Conservation (phyloP, 768 basidiomycete species). For the Pisolithus microcarpus region DNA sequence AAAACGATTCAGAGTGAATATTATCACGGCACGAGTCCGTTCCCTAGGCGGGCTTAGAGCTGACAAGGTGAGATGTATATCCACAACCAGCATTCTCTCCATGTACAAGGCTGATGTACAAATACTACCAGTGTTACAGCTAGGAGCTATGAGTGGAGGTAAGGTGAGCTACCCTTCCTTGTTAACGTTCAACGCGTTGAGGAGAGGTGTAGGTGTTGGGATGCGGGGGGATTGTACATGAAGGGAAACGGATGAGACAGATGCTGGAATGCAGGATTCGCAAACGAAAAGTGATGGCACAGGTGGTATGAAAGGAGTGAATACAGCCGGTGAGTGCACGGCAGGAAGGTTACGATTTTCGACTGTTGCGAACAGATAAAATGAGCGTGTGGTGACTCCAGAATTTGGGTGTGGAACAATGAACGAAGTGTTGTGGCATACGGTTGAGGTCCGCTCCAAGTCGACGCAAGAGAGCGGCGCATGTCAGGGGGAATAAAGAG, state of each 20-base stretch:
- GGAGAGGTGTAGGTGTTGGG: background rate
- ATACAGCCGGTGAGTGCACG: background rate
- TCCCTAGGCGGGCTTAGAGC: too few species aligned
- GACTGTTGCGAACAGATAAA: background rate
- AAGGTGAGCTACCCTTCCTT: background rate
- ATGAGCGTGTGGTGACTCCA: background rate
- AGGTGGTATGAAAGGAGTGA: background rate
- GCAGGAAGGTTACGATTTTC: background rate
- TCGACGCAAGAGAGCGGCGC: background rate
- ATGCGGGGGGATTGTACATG: background rate
- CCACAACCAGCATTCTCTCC: background rate
- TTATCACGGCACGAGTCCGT: too few species aligned
- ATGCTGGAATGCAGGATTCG: background rate
- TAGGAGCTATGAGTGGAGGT: background rate
- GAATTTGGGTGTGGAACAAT: background rate
- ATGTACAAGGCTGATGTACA: constrained; percentile 1
- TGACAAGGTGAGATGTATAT: background rate
- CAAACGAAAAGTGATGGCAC: background rate
- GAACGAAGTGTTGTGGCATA: background rate
- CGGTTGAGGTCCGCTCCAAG: background rate
- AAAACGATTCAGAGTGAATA: too few species aligned
- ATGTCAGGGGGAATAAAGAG: background rate
- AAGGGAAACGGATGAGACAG: background rate
- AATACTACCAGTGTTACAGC: background rate
- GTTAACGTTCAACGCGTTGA: background rate